phyloP scores from a whole-genome alignment of 2,329 filamentous ascomycete genomes.

The Talaromyces piceae region DNA sequence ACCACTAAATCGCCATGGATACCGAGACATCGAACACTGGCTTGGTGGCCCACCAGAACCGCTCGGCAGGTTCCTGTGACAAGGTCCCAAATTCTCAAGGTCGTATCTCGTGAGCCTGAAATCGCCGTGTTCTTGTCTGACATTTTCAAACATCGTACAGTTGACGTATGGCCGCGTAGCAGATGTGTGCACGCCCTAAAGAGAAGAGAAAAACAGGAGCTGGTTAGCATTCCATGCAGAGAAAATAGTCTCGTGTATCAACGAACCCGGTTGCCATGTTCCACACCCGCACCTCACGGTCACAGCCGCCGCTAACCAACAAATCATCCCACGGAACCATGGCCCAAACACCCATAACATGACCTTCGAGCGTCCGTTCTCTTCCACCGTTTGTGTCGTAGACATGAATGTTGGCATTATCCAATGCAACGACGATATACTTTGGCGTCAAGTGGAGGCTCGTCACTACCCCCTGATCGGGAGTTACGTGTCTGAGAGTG shows the following conservation, averaged over 20 bases:
- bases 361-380: conserved; percentile 81
- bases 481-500: conserved; percentile 80
- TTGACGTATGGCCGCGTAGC: conserved; percentile 89
- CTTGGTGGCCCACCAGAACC: conserved; percentile 88
- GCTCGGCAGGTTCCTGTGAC: conserved; percentile 80
- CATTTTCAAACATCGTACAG: conserved; percentile 96
- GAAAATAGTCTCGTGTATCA: conserved; percentile 4
- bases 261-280: conserved; percentile 81
- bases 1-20: conserved; percentile 95
- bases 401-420: conserved; percentile 98
- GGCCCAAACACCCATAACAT: conserved; percentile 99
- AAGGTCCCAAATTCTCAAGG: conserved; percentile 91
- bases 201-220: too few species aligned
- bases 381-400: conserved; percentile 88
- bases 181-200: conserved; percentile 67
- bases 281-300: conserved; percentile 95
- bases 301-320: conserved; percentile 90
- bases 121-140: conserved; percentile 89
- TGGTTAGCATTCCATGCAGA: conserved; percentile 10
- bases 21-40: conserved; percentile 88
- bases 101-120: conserved; percentile 91
- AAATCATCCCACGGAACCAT: conserved; percentile 98
- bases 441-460: conserved; percentile 89
- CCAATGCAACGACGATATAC: conserved; percentile 94
- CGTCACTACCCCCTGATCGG: conserved; percentile 94